Evolutionary conservation across 352 stramenopile species (phyloP).

Genomic region (Phytophthora sansomeana): DNA sequence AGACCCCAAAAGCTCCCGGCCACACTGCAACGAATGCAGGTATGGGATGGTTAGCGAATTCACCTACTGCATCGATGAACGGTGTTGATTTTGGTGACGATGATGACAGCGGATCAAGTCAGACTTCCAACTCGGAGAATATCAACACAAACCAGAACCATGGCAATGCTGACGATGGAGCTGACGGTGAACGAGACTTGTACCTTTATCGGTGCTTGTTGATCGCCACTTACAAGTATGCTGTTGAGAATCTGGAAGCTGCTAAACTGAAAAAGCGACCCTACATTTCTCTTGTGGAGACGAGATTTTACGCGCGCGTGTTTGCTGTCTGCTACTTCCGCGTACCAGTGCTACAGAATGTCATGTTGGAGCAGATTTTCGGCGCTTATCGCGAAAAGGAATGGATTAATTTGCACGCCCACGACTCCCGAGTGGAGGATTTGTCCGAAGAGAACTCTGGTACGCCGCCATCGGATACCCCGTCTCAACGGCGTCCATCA

Average conservation of each 20-base stretch:
- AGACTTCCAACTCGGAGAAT: conserved; percentile 31
- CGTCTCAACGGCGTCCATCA: conserved; percentile 37
- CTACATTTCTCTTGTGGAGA: conserved; percentile 68
- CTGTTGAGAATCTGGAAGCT: conserved; percentile 65
- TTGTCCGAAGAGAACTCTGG: conserved; percentile 15
- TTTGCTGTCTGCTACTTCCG: conserved; percentile 81
- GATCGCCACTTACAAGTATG: conserved; percentile 83
- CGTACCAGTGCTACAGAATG: conserved; percentile 57
- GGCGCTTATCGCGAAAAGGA: conserved; percentile 55
- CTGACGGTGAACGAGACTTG: conserved; percentile 59
- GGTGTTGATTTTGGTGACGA: conserved; percentile 30
- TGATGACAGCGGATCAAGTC: conserved; percentile 12
- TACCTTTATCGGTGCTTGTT: conserved; percentile 74
- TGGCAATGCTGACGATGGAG: conserved; percentile 36
- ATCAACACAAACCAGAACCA: conserved; percentile 13
- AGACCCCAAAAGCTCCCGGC: conserved; percentile 22
- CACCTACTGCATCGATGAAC: conserved; percentile 35
- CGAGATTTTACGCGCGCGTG: conserved; percentile 70
- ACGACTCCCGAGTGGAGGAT: conserved; percentile 37
- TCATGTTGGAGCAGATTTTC: conserved; percentile 66
- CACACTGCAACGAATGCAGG: conserved; percentile 16
- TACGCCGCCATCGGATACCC: conserved; percentile 9
- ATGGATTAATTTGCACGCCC: conserved; percentile 52
- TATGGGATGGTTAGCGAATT: conserved; percentile 41
- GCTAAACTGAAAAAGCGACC: conserved; percentile 46